Evolutionary conservation across 1,139 yeast genomes (phyloP), one percentile per base, ranked within the genome.

Genomic region (Nakaseomyces kungkrabaensis): DNA sequence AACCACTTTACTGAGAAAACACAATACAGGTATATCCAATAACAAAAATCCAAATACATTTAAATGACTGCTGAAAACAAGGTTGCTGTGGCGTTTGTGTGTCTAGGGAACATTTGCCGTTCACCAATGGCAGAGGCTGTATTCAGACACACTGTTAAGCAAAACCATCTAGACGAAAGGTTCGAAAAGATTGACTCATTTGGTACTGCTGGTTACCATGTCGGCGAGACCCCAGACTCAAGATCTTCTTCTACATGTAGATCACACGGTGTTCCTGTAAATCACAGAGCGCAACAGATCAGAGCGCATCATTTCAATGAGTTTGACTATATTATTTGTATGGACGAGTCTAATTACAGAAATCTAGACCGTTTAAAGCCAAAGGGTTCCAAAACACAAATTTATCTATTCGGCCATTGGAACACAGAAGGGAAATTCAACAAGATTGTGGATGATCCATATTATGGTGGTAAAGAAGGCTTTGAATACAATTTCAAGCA

Each of bases 51-150:
- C 36, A 33, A 33, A 33, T 8, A 5, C n/a, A 33, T 9, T 10
- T 7, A 7, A 17, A 58, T 55, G 60, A 50, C 53, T n/a, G 48
- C 48, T 43, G 51, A 48, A 17, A 37, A 53, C 51, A 45, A 73
- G 48, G 65, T 82, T 9, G 75, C 85, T 1, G 92, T 88, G 37
- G 95, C 95, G 0, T 90, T 90, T 65, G 94, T 89, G 2, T 90
- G 97, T 63, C 73, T 89, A 24, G 97, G 97, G 3, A 90, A 90
- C 68, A 88, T 89, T 43, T 90, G 98, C 63, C 92, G 97, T 49
- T 89, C 97, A 1, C 97, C 97, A 9, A 90, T 90, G 97, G 97
- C 98, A 0, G 97, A 90, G 66, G 97, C 96, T 0, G 85, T 89
- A 1, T 88, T 89, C 69, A 73, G 72, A 48, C 81, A 86, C 54